Base-by-base conservation (phyloP, 805 yeast species). In the Pichia nanzhaoensis region DNA sequence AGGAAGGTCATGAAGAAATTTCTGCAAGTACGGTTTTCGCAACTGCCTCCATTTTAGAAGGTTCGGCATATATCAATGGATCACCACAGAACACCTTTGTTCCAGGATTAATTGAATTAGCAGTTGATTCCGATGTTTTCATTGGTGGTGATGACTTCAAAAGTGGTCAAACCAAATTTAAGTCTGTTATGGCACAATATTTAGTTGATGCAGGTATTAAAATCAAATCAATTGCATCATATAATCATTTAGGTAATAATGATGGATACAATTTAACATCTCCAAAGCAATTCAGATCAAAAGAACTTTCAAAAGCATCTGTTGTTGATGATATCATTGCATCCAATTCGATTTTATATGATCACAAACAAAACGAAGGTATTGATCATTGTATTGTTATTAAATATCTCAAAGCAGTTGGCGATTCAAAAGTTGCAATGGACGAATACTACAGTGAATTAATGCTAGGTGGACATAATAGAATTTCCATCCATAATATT, bases 141-240 rank as follows among this genome's bases (percentile, higher is more conserved):
- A 89, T 90, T 59, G 98, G 95, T 46, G 98, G 98, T 57, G 98
- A 90, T 67, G 98, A 90, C 68, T 90, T 90, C 77, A 90, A 90
- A 74, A 78, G 90, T 57, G 98, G 98, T 49, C 98, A 90, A 72
- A 90, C 98, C 49, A 90, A 90, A 71, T 67, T 90, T 60, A 90
- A 90, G 71, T 88, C 96, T n/a, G 97, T 90, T 17, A 75, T 90
- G 65, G 96, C 97, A 19, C 97, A 91, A 70, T 90, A 82, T 66
- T 76, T 90, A 55, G 96, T 90, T 44, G 98, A 90, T 64, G 98
- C 98, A 31, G 98, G 98, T 71, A 90, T 90, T 67, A 84, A 86
- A 67, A 97, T 97, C 32, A 71, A 84, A 32, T 89, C 96, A 27
- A 85, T 90, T 64, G 97, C 97, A 19, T 89, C 96, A 16, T 90